Percentiles rank a stretch among this genome's conserved stretches.
Evolutionary conservation across 768 basidiomycete genomes (phyloP).

Genomic region (Crassisporium funariophilum): DNA sequence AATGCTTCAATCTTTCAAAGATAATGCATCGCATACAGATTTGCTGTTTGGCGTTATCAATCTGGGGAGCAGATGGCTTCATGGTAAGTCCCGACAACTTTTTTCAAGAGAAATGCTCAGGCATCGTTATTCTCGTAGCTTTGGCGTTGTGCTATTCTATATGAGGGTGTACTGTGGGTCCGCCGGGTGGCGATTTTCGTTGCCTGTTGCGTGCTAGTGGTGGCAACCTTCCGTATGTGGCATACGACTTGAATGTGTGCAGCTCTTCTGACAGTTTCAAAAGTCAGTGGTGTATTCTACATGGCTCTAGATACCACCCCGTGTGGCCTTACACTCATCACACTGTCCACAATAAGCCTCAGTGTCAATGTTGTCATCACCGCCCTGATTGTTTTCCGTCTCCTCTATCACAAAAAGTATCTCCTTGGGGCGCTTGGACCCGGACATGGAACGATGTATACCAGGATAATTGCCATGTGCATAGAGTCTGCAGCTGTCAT

Average conservation of each 20-base stretch:
- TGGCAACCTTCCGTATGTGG: background rate
- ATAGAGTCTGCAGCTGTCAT: slow-evolving; percentile 9
- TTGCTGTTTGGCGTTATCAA: slow-evolving; percentile 2
- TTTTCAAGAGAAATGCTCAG: background rate
- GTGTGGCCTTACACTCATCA: background rate
- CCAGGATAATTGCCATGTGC: slow-evolving; percentile 4
- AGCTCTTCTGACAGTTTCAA: background rate
- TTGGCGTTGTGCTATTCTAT: slow-evolving; percentile 6
- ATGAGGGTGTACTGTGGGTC: background rate
- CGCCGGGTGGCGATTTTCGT: background rate
- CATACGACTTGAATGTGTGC: too few species aligned
- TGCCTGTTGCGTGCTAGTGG: background rate
- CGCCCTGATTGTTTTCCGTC: slow-evolving; percentile 5
- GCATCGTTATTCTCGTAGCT: background rate
- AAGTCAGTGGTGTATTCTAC: slow-evolving; percentile 5
- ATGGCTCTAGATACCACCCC: background rate
- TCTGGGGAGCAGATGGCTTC: slow-evolving; percentile 10
- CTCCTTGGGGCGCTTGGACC: slow-evolving; percentile 1
- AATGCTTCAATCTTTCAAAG: background rate
- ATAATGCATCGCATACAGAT: background rate
- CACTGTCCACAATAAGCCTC: slow-evolving; percentile 6
- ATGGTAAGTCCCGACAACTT: slow-evolving; percentile 3
- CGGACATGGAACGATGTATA: slow-evolving; percentile 3
- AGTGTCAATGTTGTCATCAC: slow-evolving; percentile 3
- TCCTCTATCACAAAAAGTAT: slow-evolving; percentile 4